Base-by-base conservation (phyloP, 2,329 filamentous ascomycete species). In the Curvularia sp. region DNA sequence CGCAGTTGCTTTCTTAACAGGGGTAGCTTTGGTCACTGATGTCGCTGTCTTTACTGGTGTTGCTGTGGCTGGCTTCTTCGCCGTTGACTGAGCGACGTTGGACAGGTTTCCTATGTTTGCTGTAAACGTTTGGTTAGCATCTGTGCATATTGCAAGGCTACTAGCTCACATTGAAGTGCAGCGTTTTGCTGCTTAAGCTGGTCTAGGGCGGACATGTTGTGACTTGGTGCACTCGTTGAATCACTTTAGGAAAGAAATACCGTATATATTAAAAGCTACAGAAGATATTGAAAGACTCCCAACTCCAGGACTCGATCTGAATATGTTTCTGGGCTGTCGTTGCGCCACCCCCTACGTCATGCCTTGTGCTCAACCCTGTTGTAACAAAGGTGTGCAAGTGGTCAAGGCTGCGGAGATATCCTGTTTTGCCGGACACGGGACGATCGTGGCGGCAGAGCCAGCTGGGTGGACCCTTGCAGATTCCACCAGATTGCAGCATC, bases 101-200 rank as follows among this genome's bases (percentile, higher is more conserved):
- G 67, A 63, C 1, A 76, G 48, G 41, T 68, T 72, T 13, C 59
- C 66, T 54, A 75, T 60, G 53, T 71, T 71, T 41, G 71, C 74
- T 77, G 41, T 2, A 49, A 28, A 30, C 26, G 33, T 66, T 35
- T 65, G 58, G 26, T 58, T 43, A 28, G 26, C 49, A 26, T 4
- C 6, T 12, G 8, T 44, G 42, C 2, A 44, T 28, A n/a, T 15
- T 38, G 35, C 18, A n/a, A n/a, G 39, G n/a, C 24, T n/a, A 22
- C 13, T 4, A 39, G 20, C 75, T 57, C 67, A 80, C 79, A 72
- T 70, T 80, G 73, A 35, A 80, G 71, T 20, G 73, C 75, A 58
- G 71, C 73, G 55, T 78, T 78, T 63, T 80, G 78, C 65, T 79
- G 71, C 69, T 80, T 80, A 48, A 80, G 64, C 10, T 78, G 69